phyloP scores from a whole-genome alignment of 2,329 filamentous ascomycete species.

The Aureobasidium musti region DNA sequence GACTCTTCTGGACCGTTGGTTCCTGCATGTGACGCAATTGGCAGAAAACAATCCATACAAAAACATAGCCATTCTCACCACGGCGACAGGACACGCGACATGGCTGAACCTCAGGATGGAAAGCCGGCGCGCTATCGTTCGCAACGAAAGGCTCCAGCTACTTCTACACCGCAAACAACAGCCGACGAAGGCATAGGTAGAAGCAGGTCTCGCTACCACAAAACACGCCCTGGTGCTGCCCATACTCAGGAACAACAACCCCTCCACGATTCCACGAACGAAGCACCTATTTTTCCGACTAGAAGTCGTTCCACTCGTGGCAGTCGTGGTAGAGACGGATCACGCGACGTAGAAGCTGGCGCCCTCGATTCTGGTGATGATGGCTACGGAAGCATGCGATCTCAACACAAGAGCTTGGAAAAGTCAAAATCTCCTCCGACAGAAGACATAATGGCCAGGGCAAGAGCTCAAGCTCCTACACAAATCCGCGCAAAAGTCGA shows the following conservation, averaged over 20 bases:
- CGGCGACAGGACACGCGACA: conserved; percentile 31
- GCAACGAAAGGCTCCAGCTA: conserved; percentile 50
- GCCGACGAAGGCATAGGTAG: conserved; percentile 25
- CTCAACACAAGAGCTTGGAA: conserved; percentile 21
- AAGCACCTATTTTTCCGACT: background rate
- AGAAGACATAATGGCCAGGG: background rate
- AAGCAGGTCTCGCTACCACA: conserved; percentile 33
- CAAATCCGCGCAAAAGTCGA: conserved; percentile 11
- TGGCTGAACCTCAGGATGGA: conserved; percentile 12
- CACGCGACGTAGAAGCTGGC: background rate
- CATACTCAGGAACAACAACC: conserved; percentile 16
- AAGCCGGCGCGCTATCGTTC: conserved; percentile 63
- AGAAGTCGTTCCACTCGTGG: conserved; percentile 2
- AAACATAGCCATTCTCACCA: background rate
- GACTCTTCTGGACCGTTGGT: conserved; percentile 16
- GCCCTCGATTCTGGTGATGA: background rate
- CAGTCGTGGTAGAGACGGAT: background rate
- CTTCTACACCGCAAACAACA: conserved; percentile 10
- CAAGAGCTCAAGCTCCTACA: conserved; percentile 6
- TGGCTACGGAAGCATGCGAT: conserved; percentile 14
- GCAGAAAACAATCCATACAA: background rate
- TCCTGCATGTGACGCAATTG: conserved; percentile 25
- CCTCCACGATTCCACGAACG: background rate
- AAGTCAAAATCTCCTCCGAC: background rate
- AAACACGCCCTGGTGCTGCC: conserved; percentile 19